Conservation (phyloP, 2,329 filamentous ascomycete species). For the Cladorrhinum sp. region DNA sequence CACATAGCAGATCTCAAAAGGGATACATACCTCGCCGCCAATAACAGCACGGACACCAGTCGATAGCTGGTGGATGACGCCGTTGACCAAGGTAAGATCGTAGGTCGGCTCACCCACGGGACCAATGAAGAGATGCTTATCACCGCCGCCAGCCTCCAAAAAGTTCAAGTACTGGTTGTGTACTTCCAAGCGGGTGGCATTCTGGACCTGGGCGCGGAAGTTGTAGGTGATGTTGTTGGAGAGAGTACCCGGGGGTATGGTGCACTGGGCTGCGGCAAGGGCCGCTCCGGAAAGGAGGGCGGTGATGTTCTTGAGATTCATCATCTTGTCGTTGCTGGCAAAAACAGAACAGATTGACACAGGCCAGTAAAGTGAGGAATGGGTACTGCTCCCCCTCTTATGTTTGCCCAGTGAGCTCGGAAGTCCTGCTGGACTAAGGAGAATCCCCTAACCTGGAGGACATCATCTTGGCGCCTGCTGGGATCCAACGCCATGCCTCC, state of each 20-base stretch:
- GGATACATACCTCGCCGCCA: slow-evolving; percentile 24
- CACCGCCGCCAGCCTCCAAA: slow-evolving; percentile 36
- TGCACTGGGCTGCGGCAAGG: slow-evolving; percentile 31
- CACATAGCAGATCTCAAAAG: not conserved
- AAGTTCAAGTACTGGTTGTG: slow-evolving; percentile 39
- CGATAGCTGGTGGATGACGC: slow-evolving; percentile 24
- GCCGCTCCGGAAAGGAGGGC: slow-evolving; percentile 25
- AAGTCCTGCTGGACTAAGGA: not conserved
- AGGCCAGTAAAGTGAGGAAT: not conserved
- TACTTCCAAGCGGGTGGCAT: slow-evolving; percentile 34
- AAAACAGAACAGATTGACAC: not conserved
- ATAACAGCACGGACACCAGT: slow-evolving; percentile 24
- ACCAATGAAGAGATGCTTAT: slow-evolving; percentile 40
- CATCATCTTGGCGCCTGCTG: not conserved
- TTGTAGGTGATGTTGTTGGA: slow-evolving; percentile 34
- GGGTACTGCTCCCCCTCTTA: not conserved
- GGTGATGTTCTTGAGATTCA: slow-evolving; percentile 16
- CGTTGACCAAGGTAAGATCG: slow-evolving; percentile 30
- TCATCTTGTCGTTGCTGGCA: slow-evolving; percentile 10
- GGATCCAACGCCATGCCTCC: not conserved
- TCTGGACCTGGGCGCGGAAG: slow-evolving; percentile 40
- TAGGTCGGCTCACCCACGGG: slow-evolving; percentile 31
- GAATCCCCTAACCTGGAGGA: no score
- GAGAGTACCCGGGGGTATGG: slow-evolving; percentile 29
- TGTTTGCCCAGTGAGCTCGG: not conserved